phyloP scores from a whole-genome alignment of 768 basidiomycete species.

The Collybiopsis luxurians region DNA sequence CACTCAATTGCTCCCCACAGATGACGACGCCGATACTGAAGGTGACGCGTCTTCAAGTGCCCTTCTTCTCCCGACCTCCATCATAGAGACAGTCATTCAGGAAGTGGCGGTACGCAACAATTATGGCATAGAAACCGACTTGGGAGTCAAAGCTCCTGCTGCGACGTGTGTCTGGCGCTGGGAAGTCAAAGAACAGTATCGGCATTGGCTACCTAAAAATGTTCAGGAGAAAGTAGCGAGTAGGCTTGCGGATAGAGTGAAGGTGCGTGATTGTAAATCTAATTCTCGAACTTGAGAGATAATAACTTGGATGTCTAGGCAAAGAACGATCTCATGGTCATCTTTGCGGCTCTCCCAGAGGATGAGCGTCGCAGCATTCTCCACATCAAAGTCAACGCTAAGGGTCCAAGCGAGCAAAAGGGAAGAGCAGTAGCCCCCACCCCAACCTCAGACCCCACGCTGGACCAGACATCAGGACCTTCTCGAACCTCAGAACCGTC shows the following conservation, averaged over 20 bases:
- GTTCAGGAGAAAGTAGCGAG: conserved; percentile 58
- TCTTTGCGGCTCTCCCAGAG: conserved; percentile 58
- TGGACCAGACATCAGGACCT: not conserved
- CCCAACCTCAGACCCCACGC: not conserved
- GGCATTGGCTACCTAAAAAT: conserved; percentile 67
- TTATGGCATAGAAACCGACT: conserved; percentile 67
- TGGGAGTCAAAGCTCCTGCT: conserved; percentile 54
- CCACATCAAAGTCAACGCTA: conserved; percentile 41
- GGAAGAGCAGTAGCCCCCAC: conserved; percentile 16
- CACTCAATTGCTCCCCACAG: conserved; percentile 60
- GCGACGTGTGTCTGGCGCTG: conserved; percentile 80
- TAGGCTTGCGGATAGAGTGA: conserved; percentile 61
- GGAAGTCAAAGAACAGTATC: conserved; percentile 67
- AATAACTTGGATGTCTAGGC: too few relatives aligned
- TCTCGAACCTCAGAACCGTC: not conserved
- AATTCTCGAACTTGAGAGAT: too few relatives aligned
- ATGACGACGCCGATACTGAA: conserved; percentile 49
- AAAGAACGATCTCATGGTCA: conserved; percentile 47
- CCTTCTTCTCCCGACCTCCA: conserved; percentile 41
- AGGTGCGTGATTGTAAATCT: conserved; percentile 34
- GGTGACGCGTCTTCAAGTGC: conserved; percentile 31
- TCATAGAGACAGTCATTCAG: conserved; percentile 67
- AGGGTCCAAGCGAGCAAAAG: conserved; percentile 32
- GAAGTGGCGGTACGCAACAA: conserved; percentile 65
- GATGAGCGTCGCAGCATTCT: conserved; percentile 55